These are phyloP conservation scores for Gremmenia infestans DNA, from an alignment of 2,329 filamentous ascomycete genomes.

Conservation along the genomic window DNA sequence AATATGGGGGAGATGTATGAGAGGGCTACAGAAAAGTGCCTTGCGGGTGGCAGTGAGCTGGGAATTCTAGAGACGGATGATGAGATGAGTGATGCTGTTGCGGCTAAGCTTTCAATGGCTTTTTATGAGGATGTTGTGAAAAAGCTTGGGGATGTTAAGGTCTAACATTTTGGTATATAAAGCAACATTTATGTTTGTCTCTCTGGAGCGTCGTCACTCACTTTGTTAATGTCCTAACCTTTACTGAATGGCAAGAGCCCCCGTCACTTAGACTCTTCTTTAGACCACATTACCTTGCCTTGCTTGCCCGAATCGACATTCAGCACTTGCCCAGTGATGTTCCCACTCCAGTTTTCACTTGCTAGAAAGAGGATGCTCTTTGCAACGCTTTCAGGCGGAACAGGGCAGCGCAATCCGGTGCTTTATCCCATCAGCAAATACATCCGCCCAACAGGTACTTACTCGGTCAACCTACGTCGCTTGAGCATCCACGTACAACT, in stretches of 20 bases:
- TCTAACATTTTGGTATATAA: slow-evolving; percentile 11
- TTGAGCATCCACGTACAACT: slow-evolving; percentile 38
- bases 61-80: slow-evolving; percentile 36
- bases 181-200: neutral
- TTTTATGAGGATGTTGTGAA: slow-evolving; percentile 44
- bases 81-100: slow-evolving; percentile 38
- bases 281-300: slow-evolving; percentile 37
- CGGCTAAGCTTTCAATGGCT: slow-evolving; percentile 35
- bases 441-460: too few relatives aligned
- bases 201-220: neutral
- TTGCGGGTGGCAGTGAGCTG: slow-evolving; percentile 34
- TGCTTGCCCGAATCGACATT: slow-evolving; percentile 43
- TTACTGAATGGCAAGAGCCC: neutral
- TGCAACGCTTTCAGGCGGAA: slow-evolving; percentile 37
- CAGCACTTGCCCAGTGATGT: slow-evolving; percentile 40
- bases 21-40: slow-evolving; percentile 34
- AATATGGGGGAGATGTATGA: slow-evolving; percentile 39
- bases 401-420: slow-evolving; percentile 35
- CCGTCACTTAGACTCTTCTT: slow-evolving; percentile 12
- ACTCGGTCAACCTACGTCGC: slow-evolving; percentile 32
- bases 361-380: slow-evolving; percentile 41
- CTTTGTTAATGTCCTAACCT: neutral
- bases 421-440: slow-evolving; percentile 4
- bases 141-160: slow-evolving; percentile 31
- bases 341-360: slow-evolving; percentile 40